Conservation (phyloP, 768 basidiomycete species). For the Phylloporus scabripes region DNA sequence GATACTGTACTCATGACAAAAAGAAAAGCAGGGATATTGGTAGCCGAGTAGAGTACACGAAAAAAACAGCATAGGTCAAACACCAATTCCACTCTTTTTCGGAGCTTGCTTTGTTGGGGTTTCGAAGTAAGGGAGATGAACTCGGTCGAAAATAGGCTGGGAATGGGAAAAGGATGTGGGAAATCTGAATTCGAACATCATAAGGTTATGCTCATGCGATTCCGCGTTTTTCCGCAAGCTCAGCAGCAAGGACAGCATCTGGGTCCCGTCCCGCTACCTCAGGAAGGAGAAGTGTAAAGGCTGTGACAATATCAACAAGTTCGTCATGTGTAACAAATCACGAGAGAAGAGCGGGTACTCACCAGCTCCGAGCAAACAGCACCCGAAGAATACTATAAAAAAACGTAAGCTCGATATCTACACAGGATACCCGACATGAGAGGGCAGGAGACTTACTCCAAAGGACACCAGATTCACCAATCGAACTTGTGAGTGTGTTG, state of each 20-base stretch:
- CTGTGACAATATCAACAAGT: conserved; percentile 9
- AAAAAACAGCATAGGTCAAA: background rate
- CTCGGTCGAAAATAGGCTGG: background rate
- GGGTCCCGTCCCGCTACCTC: conserved; percentile 49
- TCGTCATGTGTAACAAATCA: background rate
- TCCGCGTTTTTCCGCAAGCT: conserved; percentile 24
- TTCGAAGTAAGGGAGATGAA: background rate
- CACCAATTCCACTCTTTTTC: background rate
- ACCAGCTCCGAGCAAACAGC: conserved; percentile 54
- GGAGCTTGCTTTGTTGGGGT: background rate
- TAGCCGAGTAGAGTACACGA: background rate
- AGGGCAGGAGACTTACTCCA: conserved; percentile 56
- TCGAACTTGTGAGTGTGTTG: conserved; percentile 50
- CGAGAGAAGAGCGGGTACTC: conserved; percentile 5
- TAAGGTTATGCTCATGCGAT: background rate
- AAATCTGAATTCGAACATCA: background rate
- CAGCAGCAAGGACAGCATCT: conserved; percentile 40
- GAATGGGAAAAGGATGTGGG: background rate
- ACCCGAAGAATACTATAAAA: conserved; percentile 57
- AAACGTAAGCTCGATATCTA: background rate
- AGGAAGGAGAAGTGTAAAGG: conserved; percentile 43
- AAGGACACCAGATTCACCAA: conserved; percentile 60
- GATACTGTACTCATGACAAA: background rate
- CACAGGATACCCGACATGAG: background rate
- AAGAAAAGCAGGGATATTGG: background rate